phyloP scores from a whole-genome alignment of 305 asterid genomes.

The Fraxinus nigra region DNA sequence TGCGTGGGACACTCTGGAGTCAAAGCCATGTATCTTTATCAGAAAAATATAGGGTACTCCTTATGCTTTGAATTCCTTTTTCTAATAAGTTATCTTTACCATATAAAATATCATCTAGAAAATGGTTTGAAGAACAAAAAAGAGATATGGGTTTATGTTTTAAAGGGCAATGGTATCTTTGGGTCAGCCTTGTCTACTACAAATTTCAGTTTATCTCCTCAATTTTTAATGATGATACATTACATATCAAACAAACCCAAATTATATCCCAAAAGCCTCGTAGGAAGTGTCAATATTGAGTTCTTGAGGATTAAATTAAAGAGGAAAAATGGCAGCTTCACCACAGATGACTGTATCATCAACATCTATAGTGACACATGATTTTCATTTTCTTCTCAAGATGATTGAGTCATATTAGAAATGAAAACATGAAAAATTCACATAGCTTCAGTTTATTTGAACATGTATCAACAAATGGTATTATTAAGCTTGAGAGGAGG shows the following conservation, averaged over 20 bases:
- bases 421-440: background rate
- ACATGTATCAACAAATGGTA: background rate
- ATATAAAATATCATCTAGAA: background rate
- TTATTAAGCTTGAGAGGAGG: background rate
- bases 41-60: slow-evolving; percentile 55
- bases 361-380: background rate
- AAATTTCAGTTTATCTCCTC: background rate
- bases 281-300: background rate
- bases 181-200: background rate
- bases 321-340: background rate
- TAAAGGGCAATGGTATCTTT: background rate
- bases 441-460: background rate
- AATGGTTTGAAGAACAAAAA: slow-evolving; percentile 5
- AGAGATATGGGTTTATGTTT: background rate
- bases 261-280: background rate
- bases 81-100: background rate
- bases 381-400: background rate
- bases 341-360: background rate
- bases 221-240: background rate
- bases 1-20: slow-evolving; percentile 96
- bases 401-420: background rate
- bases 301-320: background rate
- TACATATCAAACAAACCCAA: background rate
- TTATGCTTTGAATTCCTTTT: slow-evolving; percentile 16
- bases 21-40: slow-evolving; percentile 74